Conservation (phyloP, 1,284 basidiomycete species). For the Sporisorium scitamineum region DNA sequence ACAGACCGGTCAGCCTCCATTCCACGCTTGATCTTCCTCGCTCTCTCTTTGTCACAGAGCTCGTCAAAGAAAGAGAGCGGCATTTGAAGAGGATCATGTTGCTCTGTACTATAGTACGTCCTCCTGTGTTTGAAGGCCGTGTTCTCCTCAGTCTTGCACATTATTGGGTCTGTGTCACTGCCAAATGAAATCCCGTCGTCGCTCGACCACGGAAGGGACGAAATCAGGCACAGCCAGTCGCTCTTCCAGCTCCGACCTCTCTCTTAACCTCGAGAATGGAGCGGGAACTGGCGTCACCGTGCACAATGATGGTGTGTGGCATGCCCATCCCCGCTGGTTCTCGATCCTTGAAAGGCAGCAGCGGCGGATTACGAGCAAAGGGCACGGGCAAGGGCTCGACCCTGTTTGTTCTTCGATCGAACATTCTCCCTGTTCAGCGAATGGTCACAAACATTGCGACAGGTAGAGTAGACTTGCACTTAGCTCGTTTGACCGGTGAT, state of each 20-base stretch:
- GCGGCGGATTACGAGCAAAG: neutral
- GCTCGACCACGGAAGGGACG: neutral
- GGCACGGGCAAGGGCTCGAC: neutral
- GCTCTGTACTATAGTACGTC: no score
- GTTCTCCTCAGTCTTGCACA: no score
- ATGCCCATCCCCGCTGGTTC: conserved; percentile 2
- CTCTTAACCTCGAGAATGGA: neutral
- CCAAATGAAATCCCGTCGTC: neutral
- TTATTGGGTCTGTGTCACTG: no score
- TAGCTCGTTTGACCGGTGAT: neutral
- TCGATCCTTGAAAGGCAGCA: neutral
- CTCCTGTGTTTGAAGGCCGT: no score
- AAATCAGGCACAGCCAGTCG: neutral
- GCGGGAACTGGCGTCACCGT: neutral
- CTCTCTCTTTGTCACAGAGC: neutral
- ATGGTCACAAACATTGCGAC: neutral
- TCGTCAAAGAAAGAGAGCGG: neutral
- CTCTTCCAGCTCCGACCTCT: neutral
- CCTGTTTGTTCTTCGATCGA: conserved; percentile 25
- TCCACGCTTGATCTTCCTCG: neutral
- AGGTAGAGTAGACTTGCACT: no score
- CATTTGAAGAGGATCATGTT: neutral
- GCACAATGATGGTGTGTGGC: conserved; percentile 37
- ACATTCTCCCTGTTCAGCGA: conserved; percentile 13
- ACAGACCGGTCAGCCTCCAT: neutral